Evolutionary conservation across 192 early-diverging fungal genomes (phyloP).

Genomic region (Linnemannia zychae): DNA sequence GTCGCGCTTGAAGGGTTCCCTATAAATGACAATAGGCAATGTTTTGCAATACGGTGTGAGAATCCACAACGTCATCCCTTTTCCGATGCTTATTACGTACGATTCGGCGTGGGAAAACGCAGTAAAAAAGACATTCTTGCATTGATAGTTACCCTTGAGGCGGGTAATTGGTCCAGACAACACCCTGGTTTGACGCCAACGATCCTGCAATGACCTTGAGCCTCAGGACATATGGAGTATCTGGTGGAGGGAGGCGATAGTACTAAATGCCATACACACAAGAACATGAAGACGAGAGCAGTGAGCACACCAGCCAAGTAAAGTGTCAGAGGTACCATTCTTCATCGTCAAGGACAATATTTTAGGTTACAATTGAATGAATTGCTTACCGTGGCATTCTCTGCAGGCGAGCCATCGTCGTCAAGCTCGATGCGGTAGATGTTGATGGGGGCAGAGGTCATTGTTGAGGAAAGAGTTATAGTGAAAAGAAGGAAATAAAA

Average conservation of each 20-base stretch:
- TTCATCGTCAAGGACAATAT: neutral
- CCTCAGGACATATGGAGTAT: constrained; percentile 76
- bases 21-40: constrained; percentile 54
- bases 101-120: constrained; percentile 9
- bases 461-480: neutral
- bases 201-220: constrained; percentile 87
- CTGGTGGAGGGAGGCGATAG: constrained; percentile 80
- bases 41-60: neutral
- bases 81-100: neutral
- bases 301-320: neutral
- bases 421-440: constrained; percentile 54
- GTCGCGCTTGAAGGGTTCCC: constrained; percentile 45
- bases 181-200: constrained; percentile 75
- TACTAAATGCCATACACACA: constrained; percentile 70
- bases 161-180: constrained; percentile 93
- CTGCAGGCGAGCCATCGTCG: constrained; percentile 57
- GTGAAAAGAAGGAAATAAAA: neutral
- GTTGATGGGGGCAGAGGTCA: constrained; percentile 10
- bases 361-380: neutral
- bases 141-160: constrained; percentile 67
- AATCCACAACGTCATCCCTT: neutral
- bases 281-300: constrained; percentile 29
- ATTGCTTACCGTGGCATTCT: constrained; percentile 36
- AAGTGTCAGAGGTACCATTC: neutral
- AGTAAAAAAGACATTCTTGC: neutral